These are phyloP conservation scores for Mycena kentingensis DNA, from an alignment of 768 basidiomycete genomes.

Conservation along the genomic window DNA sequence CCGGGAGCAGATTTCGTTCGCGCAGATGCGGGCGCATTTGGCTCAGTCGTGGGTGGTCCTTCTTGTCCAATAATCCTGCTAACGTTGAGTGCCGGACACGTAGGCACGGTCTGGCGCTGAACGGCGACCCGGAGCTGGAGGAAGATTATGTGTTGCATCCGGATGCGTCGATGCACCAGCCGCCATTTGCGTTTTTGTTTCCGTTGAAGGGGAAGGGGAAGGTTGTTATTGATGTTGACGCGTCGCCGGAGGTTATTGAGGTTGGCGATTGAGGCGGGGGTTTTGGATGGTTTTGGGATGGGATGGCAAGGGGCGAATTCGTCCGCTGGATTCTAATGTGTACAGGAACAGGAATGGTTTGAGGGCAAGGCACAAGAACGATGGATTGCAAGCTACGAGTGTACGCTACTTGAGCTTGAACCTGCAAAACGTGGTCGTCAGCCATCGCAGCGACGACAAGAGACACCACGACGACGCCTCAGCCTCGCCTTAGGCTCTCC, in stretches of 20 bases:
- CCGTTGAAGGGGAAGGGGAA: slow-evolving; percentile 3
- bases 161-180: slow-evolving; percentile 28
- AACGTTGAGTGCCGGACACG: background rate
- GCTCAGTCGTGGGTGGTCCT: slow-evolving; percentile 1
- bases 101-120: slow-evolving; percentile 25
- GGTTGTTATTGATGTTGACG: background rate
- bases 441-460: background rate
- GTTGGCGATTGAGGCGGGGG: background rate
- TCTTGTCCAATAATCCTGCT: background rate
- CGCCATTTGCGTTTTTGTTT: slow-evolving; percentile 25
- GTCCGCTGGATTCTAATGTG: too few relatives aligned
- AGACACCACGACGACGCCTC: slow-evolving; percentile 44
- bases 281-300: too few relatives aligned
- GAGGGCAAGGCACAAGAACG: too few relatives aligned
- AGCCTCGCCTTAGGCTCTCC: slow-evolving; percentile 90
- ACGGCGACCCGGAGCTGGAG: slow-evolving; percentile 14
- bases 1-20: slow-evolving; percentile 13
- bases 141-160: slow-evolving; percentile 22
- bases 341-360: too few relatives aligned
- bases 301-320: too few relatives aligned
- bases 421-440: background rate
- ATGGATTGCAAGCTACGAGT: too few relatives aligned
- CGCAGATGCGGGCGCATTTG: slow-evolving; percentile 17
- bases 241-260: slow-evolving; percentile 12
- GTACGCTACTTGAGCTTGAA: background rate